These are phyloP conservation scores for Euryodendron excelsum DNA, from an alignment of 148 eudicot genomes.

Conservation along the genomic window DNA sequence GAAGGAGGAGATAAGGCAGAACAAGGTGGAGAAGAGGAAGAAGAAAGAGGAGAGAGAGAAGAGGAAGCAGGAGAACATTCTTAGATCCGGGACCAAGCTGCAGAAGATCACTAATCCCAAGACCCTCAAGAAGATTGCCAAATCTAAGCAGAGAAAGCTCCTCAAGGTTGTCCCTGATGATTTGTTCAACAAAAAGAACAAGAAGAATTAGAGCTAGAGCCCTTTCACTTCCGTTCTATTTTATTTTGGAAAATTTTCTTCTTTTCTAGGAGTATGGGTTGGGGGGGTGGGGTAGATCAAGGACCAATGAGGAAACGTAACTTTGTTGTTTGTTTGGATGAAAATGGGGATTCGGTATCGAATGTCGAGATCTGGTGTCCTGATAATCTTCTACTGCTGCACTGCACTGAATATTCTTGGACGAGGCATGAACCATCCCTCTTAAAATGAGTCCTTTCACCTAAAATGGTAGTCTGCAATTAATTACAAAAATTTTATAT, in stretches of 20 bases:
- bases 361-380: neutral
- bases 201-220: neutral
- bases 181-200: slow-evolving; percentile 28
- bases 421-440: too few species aligned
- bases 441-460: too few species aligned
- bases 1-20: slow-evolving; percentile 59
- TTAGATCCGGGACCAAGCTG: slow-evolving; percentile 72
- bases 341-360: neutral
- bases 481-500: too few species aligned
- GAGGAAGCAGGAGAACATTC: slow-evolving; percentile 63
- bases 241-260: neutral
- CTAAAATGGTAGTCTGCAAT: too few species aligned
- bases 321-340: neutral
- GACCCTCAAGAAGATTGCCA: slow-evolving; percentile 78
- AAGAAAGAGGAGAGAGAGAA: slow-evolving; percentile 60
- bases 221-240: neutral
- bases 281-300: too few species aligned
- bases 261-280: too few species aligned
- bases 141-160: slow-evolving; percentile 66
- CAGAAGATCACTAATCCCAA: slow-evolving; percentile 86
- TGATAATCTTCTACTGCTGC: neutral
- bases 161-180: slow-evolving; percentile 83
- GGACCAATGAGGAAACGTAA: neutral
- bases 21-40: slow-evolving; percentile 67
- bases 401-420: too few species aligned